These are phyloP conservation scores for Zea luxurians DNA, from an alignment of 176 grass and related monocot genomes.

Conservation along the genomic window DNA sequence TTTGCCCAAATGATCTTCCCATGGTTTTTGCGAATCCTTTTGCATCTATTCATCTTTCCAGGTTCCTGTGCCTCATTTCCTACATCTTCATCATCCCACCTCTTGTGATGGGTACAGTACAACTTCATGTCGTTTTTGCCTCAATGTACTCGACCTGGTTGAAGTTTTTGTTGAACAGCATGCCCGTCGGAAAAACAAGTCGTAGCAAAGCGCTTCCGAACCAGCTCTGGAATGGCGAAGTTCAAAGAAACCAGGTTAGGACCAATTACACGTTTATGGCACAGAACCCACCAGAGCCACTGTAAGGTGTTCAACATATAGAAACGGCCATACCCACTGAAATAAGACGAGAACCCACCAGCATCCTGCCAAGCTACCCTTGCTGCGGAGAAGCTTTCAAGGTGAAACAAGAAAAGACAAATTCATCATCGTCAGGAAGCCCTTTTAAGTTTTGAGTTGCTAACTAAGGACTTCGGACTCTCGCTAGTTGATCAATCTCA, in stretches of 20 bases:
- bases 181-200: slow-evolving; percentile 61
- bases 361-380: slow-evolving; percentile 64
- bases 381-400: slow-evolving; percentile 53
- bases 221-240: slow-evolving; percentile 45
- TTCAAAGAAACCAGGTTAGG: slow-evolving; percentile 27
- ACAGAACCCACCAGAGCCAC: too few relatives aligned
- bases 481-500: too few relatives aligned
- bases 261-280: background rate
- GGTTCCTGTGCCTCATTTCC: background rate
- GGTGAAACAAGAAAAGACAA: slow-evolving; percentile 22
- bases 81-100: background rate
- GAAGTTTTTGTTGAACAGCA: slow-evolving; percentile 72
- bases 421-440: background rate
- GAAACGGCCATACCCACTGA: slow-evolving; percentile 75
- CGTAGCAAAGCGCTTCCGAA: slow-evolving; percentile 73
- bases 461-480: slow-evolving; percentile 5
- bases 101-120: background rate
- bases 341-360: slow-evolving; percentile 94
- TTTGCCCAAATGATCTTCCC: background rate
- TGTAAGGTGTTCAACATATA: background rate
- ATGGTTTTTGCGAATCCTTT: background rate
- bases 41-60: background rate
- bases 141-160: slow-evolving; percentile 56
- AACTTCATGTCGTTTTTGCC: slow-evolving; percentile 52
- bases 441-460: slow-evolving; percentile 10